phyloP scores from a whole-genome alignment of 257 asterid genomes.

The Scutellaria galericulata region DNA sequence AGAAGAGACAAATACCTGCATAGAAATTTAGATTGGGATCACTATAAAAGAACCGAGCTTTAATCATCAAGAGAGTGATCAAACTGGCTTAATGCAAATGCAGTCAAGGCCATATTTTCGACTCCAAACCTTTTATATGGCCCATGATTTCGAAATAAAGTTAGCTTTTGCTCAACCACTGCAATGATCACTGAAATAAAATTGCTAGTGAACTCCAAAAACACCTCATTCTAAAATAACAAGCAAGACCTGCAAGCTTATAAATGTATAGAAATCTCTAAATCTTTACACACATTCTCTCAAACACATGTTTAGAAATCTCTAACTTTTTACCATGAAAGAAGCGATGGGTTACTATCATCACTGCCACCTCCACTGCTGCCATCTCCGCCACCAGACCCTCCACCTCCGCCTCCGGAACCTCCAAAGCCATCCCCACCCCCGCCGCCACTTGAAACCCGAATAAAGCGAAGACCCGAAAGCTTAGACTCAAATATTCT shows the following conservation, averaged over 20 bases:
- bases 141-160: not conserved
- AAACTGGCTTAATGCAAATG: not conserved
- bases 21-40: slow-evolving; percentile 29
- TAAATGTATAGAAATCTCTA: slow-evolving; percentile 1
- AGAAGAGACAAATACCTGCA: slow-evolving; percentile 88
- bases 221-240: slow-evolving; percentile 5
- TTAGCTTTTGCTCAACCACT: not conserved
- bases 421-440: slow-evolving; percentile 57
- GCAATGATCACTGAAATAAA: not conserved
- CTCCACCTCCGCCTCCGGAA: slow-evolving; percentile 60
- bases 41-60: not conserved
- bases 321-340: slow-evolving; percentile 61
- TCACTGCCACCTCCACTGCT: slow-evolving; percentile 41
- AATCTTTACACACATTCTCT: slow-evolving; percentile 1
- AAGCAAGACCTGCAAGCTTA: not conserved
- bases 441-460: slow-evolving; percentile 61
- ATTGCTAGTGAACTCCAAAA: not conserved
- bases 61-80: slow-evolving; percentile 4
- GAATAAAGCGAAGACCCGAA: slow-evolving; percentile 43
- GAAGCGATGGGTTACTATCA: slow-evolving; percentile 58
- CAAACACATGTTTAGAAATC: not conserved
- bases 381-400: slow-evolving; percentile 52
- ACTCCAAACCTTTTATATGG: too few species aligned
- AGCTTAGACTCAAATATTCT: slow-evolving; percentile 33
- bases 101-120: not conserved